Percentiles rank a stretch among this genome's conserved stretches.
Conservation (phyloP, 1,284 basidiomycete species). For the Papiliotrema fonsecae region DNA sequence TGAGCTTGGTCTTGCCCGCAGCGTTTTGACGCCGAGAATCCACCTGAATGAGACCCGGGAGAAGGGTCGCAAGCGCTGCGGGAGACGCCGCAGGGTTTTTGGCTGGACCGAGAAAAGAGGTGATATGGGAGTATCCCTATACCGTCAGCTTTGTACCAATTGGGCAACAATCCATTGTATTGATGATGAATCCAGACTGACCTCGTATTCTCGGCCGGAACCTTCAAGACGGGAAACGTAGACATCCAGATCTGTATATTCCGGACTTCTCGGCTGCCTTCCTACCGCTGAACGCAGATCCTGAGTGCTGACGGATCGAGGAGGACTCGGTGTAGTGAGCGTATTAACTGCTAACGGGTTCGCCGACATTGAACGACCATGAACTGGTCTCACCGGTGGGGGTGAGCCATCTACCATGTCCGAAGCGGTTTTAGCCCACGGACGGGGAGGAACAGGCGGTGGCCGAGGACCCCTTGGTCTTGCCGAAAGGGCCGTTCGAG, state of each 20-base stretch:
- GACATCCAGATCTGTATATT: slow-evolving; percentile 61
- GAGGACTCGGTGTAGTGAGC: background rate
- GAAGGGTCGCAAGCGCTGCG: slow-evolving; percentile 47
- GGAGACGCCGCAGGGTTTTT: slow-evolving; percentile 39
- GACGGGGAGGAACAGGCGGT: slow-evolving; percentile 33
- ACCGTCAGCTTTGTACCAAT: too few species aligned
- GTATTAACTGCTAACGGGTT: background rate
- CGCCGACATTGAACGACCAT: background rate
- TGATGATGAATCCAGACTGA: slow-evolving; percentile 40
- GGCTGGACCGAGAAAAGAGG: slow-evolving; percentile 61
- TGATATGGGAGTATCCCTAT: slow-evolving; percentile 58
- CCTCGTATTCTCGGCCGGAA: slow-evolving; percentile 58
- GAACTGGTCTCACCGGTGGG: background rate
- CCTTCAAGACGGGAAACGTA: slow-evolving; percentile 55
- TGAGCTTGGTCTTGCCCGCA: slow-evolving; percentile 71
- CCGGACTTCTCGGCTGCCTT: slow-evolving; percentile 17
- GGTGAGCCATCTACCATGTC: too few species aligned
- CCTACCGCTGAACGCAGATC: background rate
- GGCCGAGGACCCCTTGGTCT: slow-evolving; percentile 34
- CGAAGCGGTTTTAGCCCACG: slow-evolving; percentile 13
- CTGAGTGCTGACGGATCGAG: background rate
- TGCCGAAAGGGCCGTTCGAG: slow-evolving; percentile 1
- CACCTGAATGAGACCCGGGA: slow-evolving; percentile 61
- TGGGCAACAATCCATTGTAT: background rate
- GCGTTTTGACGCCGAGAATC: slow-evolving; percentile 61